Base-by-base conservation (phyloP, 352 stramenopile species). In the Sclerospora graminicola region DNA sequence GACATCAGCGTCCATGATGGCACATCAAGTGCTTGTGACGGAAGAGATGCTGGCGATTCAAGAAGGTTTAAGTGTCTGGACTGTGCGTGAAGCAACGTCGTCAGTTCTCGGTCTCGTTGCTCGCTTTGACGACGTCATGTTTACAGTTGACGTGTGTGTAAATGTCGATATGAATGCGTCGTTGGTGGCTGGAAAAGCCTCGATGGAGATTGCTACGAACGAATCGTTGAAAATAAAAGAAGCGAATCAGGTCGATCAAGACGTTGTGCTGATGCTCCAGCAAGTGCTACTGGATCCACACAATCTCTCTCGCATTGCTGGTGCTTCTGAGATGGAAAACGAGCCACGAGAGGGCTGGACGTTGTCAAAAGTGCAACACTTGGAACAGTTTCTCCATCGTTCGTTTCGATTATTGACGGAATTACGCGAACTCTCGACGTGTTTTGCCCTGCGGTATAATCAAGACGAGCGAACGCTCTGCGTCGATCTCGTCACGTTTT, bases 401-500 rank as follows among this genome's bases (percentile, higher is more conserved):
- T 64, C 72, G 4, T 82, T 74, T 40, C 63, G 63, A 9, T 66
- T 84, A 34, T 48, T 88, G 35, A 60, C 54, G 10, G 72, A 85
- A 15, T 38, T 89, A 24, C 73, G 76, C 11, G 41, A 59, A 9
- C 57, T 89, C 6, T 89, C 76, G 26, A 72, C 60, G 6, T 51
- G 59, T 36, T 82, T 74, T 44, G 48, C 54, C 3, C 52, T 84
- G 52, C 57, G 62, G 15, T 73, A 82, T 33, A 55, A 68, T 31
- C 36, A 58, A 24, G 51, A 79, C 8, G 43, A 63, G 13, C 62
- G 55, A 20, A 57, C 60, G 20, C 50, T 89, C 1, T 84, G 69
- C 66, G 51, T 82, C 26, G 67, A 84, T 35, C 86, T 89, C 35
- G 41, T 82, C 20, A 74, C 76, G 37, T 85, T 84, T 27, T 66